phyloP scores from a whole-genome alignment of 2,329 filamentous ascomycete genomes.

The Arthrobotrys pseudoclavata region DNA sequence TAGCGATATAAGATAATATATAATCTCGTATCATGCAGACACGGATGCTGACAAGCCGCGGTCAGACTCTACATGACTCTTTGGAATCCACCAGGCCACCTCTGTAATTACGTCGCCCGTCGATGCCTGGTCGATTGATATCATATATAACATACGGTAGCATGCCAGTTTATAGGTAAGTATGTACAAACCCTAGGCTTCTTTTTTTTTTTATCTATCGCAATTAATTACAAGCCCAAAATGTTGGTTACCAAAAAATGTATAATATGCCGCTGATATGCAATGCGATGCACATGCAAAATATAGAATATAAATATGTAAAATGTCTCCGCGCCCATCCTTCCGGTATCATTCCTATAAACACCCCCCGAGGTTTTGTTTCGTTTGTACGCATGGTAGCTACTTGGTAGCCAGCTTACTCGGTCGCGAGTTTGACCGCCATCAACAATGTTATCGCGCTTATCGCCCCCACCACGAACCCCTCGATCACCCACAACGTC shows the following conservation, averaged over 20 bases:
- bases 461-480: constrained; percentile 51
- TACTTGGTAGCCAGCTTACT: background rate
- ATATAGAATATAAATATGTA: constrained; percentile 9
- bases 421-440: constrained; percentile 25
- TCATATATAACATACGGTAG: background rate
- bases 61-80: background rate
- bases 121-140: constrained; percentile 7
- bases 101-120: background rate
- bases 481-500: constrained; percentile 58
- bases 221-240: constrained; percentile 3
- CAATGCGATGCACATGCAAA: constrained; percentile 30
- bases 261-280: constrained; percentile 27
- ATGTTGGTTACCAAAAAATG: background rate
- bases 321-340: background rate
- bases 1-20: background rate
- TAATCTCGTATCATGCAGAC: background rate
- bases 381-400: background rate
- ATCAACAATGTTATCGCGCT: constrained; percentile 37
- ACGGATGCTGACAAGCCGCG: background rate
- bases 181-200: constrained; percentile 8
- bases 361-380: background rate
- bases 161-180: background rate
- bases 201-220: background rate
- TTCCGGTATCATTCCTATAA: background rate
- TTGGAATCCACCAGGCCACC: background rate